phyloP scores from a whole-genome alignment of 1,284 basidiomycete genomes.

The Cutaneotrichosporon dermatis region DNA sequence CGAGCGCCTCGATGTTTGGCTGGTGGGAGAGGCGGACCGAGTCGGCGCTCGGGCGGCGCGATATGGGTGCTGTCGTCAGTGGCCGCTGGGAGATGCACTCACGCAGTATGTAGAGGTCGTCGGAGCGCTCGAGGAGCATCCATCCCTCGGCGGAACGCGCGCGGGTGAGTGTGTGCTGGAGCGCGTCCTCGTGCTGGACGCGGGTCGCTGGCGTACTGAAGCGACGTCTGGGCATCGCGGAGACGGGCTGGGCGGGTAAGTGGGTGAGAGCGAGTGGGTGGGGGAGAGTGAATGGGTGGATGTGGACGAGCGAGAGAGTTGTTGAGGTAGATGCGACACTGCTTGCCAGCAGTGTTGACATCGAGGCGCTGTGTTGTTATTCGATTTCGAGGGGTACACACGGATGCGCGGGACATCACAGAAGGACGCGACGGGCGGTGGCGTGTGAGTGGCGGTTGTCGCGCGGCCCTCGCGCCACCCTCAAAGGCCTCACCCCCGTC shows the following conservation, averaged over 20 bases:
- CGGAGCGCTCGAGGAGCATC: neutral
- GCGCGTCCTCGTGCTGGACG: neutral
- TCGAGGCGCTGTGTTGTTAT: too few relatives aligned
- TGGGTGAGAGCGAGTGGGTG: neutral
- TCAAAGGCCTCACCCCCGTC: too few relatives aligned
- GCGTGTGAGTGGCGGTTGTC: too few relatives aligned
- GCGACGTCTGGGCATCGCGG: neutral
- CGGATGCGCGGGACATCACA: too few relatives aligned
- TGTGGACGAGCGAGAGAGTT: too few relatives aligned
- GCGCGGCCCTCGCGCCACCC: too few relatives aligned
- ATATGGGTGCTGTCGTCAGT: neutral
- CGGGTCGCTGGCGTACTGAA: neutral
- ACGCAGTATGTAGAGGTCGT: neutral
- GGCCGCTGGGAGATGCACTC: neutral
- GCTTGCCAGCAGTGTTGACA: too few relatives aligned
- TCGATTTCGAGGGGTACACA: too few relatives aligned
- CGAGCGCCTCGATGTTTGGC: neutral
- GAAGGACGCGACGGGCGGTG: too few relatives aligned
- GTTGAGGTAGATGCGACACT: too few relatives aligned
- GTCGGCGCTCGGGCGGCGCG: neutral
- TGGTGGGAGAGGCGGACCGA: neutral
- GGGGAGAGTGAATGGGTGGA: too few relatives aligned
- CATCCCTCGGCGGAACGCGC: neutral
- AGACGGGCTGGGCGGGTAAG: neutral
- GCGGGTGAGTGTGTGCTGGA: neutral